Conservation (phyloP, 2,329 filamentous ascomycete genomes). For the Cercospora nicotianae region DNA sequence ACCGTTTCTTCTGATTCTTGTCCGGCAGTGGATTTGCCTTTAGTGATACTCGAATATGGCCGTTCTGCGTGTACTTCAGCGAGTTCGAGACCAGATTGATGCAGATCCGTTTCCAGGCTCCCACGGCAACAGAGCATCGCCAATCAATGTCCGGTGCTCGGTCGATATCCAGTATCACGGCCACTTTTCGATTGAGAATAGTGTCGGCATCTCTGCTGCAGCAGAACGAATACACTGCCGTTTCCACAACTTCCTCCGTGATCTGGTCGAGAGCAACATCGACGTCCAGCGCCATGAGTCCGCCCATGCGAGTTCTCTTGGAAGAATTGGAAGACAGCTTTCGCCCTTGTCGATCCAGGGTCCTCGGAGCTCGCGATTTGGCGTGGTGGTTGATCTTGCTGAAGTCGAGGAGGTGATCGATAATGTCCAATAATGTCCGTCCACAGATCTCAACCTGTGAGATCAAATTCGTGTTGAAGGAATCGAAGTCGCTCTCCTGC, state of each 20-base stretch:
- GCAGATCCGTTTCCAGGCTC: slow-evolving; percentile 50
- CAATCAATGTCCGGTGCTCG: slow-evolving; percentile 41
- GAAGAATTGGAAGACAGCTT: slow-evolving; percentile 14
- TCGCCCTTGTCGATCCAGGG: slow-evolving; percentile 13
- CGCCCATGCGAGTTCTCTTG: slow-evolving; percentile 24
- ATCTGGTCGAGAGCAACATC: slow-evolving; percentile 48
- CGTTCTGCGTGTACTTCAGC: slow-evolving; percentile 49
- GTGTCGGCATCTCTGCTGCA: slow-evolving; percentile 29
- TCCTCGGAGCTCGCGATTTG: slow-evolving; percentile 17
- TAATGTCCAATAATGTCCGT: slow-evolving; percentile 52
- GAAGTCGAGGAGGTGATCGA: slow-evolving; percentile 48
- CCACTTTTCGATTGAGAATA: slow-evolving; percentile 40
- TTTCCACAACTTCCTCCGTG: slow-evolving; percentile 57
- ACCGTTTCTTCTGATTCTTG: slow-evolving; percentile 24
- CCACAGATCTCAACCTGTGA: slow-evolving; percentile 54
- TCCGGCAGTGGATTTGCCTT: slow-evolving; percentile 24
- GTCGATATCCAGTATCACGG: slow-evolving; percentile 50
- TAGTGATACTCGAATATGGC: slow-evolving; percentile 43
- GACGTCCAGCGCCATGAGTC: slow-evolving; percentile 28
- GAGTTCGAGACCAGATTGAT: slow-evolving; percentile 52
- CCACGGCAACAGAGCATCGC: slow-evolving; percentile 46
- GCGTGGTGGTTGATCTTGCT: slow-evolving; percentile 46
- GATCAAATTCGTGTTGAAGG: slow-evolving; percentile 46
- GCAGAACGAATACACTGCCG: slow-evolving; percentile 45
- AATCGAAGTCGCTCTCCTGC: slow-evolving; percentile 45